Conservation (phyloP, 768 basidiomycete genomes). For the Suillus sp. region DNA sequence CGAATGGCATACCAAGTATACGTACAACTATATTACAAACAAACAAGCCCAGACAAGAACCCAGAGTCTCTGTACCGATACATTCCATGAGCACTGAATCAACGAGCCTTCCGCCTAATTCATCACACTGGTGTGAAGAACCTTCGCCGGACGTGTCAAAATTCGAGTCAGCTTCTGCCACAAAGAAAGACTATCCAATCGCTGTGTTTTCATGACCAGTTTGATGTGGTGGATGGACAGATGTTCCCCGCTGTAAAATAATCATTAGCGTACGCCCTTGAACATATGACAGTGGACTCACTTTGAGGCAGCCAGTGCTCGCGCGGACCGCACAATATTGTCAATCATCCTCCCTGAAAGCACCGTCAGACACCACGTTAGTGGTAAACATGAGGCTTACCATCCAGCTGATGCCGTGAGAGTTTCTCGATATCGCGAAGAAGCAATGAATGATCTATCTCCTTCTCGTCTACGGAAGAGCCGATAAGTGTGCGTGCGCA, state of each 20-base stretch:
- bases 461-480: not conserved
- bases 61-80: not conserved
- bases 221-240: not conserved
- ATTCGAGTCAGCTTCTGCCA: not conserved
- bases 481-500: not conserved
- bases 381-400: not conserved
- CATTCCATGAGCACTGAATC: not conserved
- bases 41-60: not conserved
- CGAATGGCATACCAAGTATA: not conserved
- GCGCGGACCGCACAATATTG: not conserved
- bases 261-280: not conserved
- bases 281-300: not conserved
- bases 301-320: slow-evolving; percentile 2
- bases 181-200: not conserved
- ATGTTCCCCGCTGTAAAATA: not conserved
- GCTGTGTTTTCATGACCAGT: not conserved
- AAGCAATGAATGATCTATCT: not conserved
- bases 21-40: not conserved
- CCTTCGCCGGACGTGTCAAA: slow-evolving; percentile 1
- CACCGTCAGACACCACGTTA: not conserved
- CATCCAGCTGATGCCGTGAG: not conserved
- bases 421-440: slow-evolving; percentile 7
- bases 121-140: not conserved
- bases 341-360: slow-evolving; percentile 1
- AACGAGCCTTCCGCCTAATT: not conserved